Percentiles rank a stretch among this genome's conserved stretches.
phyloP scores from a whole-genome alignment of 208 protist species.

The Lotmaria passim region DNA sequence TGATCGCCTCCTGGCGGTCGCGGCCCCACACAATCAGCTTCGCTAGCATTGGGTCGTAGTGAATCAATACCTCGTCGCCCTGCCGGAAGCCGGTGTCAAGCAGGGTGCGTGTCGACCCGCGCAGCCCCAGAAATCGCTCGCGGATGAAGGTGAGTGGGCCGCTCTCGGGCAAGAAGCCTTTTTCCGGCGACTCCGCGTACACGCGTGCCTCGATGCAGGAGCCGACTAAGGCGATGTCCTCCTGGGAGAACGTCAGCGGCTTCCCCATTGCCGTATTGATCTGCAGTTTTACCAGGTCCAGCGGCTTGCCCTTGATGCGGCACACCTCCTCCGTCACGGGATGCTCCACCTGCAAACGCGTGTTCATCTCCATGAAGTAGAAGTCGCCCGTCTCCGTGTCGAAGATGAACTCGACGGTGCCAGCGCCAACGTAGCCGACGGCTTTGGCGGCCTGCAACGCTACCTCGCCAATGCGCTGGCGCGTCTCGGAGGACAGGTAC shows the following conservation, averaged over 20 bases:
- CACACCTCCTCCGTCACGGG: conserved; percentile 96
- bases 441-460: conserved; percentile 80
- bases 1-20: conserved; percentile 39
- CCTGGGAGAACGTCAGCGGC: conserved; percentile 81
- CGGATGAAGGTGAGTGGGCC: conserved; percentile 36
- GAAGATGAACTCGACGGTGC: conserved; percentile 99
- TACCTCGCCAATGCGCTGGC: conserved; percentile 79
- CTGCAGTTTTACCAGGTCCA: conserved; percentile 96
- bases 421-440: conserved; percentile 94
- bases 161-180: conserved; percentile 86
- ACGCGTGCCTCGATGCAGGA: conserved; percentile 94
- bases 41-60: conserved; percentile 98
- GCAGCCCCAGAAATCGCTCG: conserved; percentile 43
- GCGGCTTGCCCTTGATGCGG: conserved; percentile 46
- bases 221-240: conserved; percentile 76
- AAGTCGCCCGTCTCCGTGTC: conserved; percentile 86
- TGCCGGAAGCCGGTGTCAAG: conserved; percentile 86
- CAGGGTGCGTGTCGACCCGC: conserved; percentile 40
- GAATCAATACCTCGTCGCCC: conserved; percentile 85
- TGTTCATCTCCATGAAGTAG: conserved; percentile 99
- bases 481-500: conserved; percentile 54
- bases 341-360: conserved; percentile 97
- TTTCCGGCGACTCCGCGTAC: conserved; percentile 94
- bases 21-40: conserved; percentile 39
- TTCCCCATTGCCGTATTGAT: conserved; percentile 77